Evolutionary conservation across 176 grass and related monocot genomes (phyloP), one percentile per base, ranked within the genome.

Genomic region (Hsuehochloa calcarea): DNA sequence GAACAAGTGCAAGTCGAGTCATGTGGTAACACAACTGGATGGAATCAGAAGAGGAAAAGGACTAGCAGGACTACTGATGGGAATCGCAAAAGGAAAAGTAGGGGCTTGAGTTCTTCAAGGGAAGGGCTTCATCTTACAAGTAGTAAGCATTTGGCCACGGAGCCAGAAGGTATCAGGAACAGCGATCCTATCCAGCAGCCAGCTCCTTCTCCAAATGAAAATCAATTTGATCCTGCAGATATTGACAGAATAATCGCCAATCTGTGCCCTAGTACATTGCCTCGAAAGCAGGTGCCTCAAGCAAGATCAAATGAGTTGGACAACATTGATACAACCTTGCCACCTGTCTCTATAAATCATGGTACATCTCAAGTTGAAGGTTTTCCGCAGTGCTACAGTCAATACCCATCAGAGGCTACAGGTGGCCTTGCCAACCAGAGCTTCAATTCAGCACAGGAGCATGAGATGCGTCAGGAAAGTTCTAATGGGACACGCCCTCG

Each of bases 241-340:
- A 55, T 65, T 65, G 74, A 78, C 65, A 79, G 58, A 88, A 88
- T 88, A 60, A 78, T 71, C 22, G 15, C n/a, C 75, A 88, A 51
- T 11, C 5, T 79, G 22, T 51, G 66, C 65, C 34, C 80, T 50
- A 77, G 65, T 77, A 46, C 72, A 68, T 49, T 70, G 52, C 75
- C 87, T 79, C 74, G 45, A 46, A 77, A 84, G 70, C 50, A 61
- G 87, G 58, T 41, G 34, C 61, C 25, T 35, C 65, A 43, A 78
- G 74, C 8, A 22, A 44, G 65, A 40, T 65, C 80, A 78, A 71
- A 65, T 22, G 66, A 35, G 55, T 55, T 79, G 66, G 74, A 78
- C 46, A 84, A 46, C 63, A 56, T 44, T 35, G 85, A 82, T 82
- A 38, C 3, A 19, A 55, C 17, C 37, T 78, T 77, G 66, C 56